Percentiles rank a stretch among this genome's conserved stretches.
Conservation (phyloP, 208 protist genomes). For the Leishmania amazonensis region DNA sequence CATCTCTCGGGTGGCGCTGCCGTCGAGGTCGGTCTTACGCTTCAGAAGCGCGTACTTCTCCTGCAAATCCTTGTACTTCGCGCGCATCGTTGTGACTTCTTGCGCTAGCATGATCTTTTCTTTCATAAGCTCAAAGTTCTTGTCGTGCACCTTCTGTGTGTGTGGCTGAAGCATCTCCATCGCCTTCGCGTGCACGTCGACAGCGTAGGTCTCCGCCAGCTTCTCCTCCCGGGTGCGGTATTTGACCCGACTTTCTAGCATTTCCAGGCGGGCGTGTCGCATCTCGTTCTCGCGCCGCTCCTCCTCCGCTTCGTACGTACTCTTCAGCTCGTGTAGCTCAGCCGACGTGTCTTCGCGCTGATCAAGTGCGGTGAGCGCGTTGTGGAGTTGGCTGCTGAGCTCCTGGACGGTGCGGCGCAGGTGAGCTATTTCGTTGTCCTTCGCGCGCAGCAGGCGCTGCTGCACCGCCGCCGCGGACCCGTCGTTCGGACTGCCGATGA, state of each 20-base stretch:
- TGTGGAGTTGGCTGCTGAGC: conserved; percentile 58
- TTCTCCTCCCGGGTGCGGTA: conserved; percentile 58
- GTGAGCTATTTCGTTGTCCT: conserved; percentile 49
- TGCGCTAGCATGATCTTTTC: conserved; percentile 69
- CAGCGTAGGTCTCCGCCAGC: conserved; percentile 40
- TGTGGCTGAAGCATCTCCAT: conserved; percentile 61
- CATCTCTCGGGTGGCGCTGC: conserved; percentile 44
- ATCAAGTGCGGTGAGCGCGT: conserved; percentile 56
- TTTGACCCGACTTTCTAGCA: conserved; percentile 78
- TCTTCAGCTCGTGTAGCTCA: conserved; percentile 48
- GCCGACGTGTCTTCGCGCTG: conserved; percentile 52
- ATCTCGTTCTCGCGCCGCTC: conserved; percentile 29
- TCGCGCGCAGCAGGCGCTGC: conserved; percentile 22
- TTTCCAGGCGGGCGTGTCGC: conserved; percentile 44
- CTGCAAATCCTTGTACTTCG: conserved; percentile 27
- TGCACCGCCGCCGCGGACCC: not conserved
- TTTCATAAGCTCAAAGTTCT: conserved; percentile 73
- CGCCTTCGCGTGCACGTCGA: conserved; percentile 63
- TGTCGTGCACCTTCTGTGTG: conserved; percentile 64
- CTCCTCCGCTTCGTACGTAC: conserved; percentile 30
- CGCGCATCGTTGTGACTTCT: conserved; percentile 39
- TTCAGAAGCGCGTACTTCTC: conserved; percentile 50
- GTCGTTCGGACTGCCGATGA: not conserved
- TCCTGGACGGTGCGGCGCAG: conserved; percentile 58
- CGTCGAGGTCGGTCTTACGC: conserved; percentile 48